A percentile compares a stretch with the other conserved stretches of the same genome.
These are phyloP conservation scores for Saccharum officinarum DNA, from an alignment of 176 grass and related monocot species.

Conservation along the genomic window DNA sequence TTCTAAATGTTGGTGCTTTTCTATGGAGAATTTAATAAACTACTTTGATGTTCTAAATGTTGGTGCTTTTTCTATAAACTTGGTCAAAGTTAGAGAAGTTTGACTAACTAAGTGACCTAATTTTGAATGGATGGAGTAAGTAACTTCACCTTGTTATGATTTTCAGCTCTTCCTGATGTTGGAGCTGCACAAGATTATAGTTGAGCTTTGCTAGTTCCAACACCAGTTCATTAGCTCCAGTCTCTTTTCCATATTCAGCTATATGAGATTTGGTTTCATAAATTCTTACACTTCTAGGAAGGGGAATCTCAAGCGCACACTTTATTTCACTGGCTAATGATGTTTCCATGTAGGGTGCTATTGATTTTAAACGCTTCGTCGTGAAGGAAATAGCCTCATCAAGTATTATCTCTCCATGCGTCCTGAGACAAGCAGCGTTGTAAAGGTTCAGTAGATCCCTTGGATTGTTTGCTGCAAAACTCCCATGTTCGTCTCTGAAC, in stretches of 20 bases:
- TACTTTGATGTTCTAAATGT: too few species aligned
- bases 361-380: not conserved
- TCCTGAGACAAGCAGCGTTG: not conserved
- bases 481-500: not conserved
- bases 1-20: too few species aligned
- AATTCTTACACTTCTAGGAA: not conserved
- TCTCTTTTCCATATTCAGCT: not conserved
- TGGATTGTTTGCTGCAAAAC: not conserved
- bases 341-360: not conserved
- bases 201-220: constrained; percentile 4
- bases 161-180: not conserved
- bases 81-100: too few species aligned
- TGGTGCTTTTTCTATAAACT: too few species aligned
- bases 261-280: not conserved
- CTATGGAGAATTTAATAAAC: too few species aligned
- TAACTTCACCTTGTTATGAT: constrained; percentile 3
- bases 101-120: too few species aligned
- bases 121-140: not conserved
- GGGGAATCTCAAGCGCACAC: not conserved
- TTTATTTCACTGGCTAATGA: not conserved
- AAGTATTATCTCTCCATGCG: not conserved
- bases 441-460: not conserved
- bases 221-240: not conserved
- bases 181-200: constrained; percentile 8
- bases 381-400: not conserved